Base-by-base conservation (phyloP, 192 early-diverging fungal genomes). In the Backusella macrospora region DNA sequence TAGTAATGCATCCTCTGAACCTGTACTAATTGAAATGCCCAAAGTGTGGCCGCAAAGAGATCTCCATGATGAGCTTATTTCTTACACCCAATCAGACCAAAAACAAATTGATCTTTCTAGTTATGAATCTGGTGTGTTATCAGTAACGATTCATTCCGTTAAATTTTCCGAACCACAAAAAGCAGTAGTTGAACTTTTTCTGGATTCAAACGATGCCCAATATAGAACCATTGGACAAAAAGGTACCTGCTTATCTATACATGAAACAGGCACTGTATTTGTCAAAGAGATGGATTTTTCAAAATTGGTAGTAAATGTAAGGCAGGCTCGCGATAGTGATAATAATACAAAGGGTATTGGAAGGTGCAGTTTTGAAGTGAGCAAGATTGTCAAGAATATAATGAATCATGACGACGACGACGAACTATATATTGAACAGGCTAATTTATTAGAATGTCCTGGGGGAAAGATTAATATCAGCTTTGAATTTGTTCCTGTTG, bases 241-340 rank as follows among this genome's bases (percentile, higher is more conserved):
- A 48, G 79, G 79, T 16, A 16, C 18, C 14, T 38, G 45, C 76
- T 78, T 77, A 16, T 45, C 62, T 13, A 75, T 68, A 67, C 73
- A 83, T 52, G 84, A 86, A 46, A 72, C 78, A 45, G 80, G 72
- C 14, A 83, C 86, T 46, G 84, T 80, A n/a, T 86, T 86, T 77
- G 80, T 88, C 47, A 86, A 86, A 52, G 85, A 88, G 47, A 72
- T 88, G 73, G 85, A 88, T 59, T 88, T 82, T 23, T 82, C 86
- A 7, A 82, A 77, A 45, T 12, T 88, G 13, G 49, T 75, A 4
- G 74, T 88, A 29, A 21, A 76, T 21, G 71, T 88, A 52, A 81
- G 76, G 37, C 73, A 82, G 26, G 73, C 68, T 15, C 42, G 64
- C 18, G 70, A 78, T 46, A 75, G 80, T 9, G 81, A 84, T 40